phyloP scores from a whole-genome alignment of 805 yeast species.

The Cyberlindnera sargentensis region DNA sequence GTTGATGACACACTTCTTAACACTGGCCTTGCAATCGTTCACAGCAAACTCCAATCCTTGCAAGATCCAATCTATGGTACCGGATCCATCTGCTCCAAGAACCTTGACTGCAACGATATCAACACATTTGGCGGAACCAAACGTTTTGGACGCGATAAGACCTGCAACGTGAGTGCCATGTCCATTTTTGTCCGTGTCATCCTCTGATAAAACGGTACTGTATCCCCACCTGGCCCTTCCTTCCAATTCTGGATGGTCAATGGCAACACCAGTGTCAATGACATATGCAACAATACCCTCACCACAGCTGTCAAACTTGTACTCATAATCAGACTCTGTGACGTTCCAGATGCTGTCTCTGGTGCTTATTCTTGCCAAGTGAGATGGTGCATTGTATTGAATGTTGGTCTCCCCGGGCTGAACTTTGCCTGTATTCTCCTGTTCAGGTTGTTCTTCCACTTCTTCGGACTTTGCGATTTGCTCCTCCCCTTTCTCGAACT shows the following conservation, averaged over 20 bases:
- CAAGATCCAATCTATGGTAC: constrained; percentile 53
- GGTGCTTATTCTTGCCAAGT: constrained; percentile 54
- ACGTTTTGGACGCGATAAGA: constrained; percentile 67
- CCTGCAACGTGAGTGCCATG: constrained; percentile 97
- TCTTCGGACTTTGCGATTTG: too few relatives aligned
- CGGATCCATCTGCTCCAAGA: constrained; percentile 57
- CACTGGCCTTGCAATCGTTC: constrained; percentile 36
- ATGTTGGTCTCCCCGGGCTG: not conserved
- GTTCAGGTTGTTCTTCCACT: too few relatives aligned
- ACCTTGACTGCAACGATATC: constrained; percentile 66
- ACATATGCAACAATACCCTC: constrained; percentile 64
- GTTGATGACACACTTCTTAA: constrained; percentile 57
- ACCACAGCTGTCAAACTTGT: constrained; percentile 47
- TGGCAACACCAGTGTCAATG: constrained; percentile 72
- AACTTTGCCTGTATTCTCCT: too few relatives aligned
- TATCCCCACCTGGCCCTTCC: constrained; percentile 54
- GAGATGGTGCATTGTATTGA: constrained; percentile 50
- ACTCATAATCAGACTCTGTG: constrained; percentile 19
- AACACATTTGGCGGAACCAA: constrained; percentile 77
- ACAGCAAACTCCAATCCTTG: constrained; percentile 63
- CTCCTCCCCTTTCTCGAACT: too few relatives aligned
- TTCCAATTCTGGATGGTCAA: constrained; percentile 51
- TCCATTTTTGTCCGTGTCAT: constrained; percentile 58
- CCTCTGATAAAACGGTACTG: constrained; percentile 50
- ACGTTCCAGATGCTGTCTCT: constrained; percentile 19